phyloP scores from a whole-genome alignment of 2,329 filamentous ascomycete species.

The Talaromyces verruculosus region DNA sequence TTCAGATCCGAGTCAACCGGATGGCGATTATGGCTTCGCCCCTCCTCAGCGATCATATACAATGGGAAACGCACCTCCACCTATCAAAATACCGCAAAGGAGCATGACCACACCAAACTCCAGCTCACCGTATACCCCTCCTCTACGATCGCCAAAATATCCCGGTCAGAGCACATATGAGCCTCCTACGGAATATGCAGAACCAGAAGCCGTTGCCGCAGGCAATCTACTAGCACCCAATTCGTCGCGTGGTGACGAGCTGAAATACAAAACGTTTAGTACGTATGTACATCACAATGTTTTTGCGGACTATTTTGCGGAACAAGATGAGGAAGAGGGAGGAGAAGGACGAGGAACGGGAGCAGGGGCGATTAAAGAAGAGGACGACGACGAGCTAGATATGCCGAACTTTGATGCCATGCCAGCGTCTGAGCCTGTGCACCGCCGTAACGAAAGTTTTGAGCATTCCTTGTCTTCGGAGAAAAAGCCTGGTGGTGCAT shows the following conservation, averaged over 20 bases:
- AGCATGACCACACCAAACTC: constrained; percentile 41
- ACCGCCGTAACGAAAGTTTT: constrained; percentile 20
- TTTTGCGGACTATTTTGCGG: constrained; percentile 54
- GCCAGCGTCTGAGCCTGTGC: constrained; percentile 27
- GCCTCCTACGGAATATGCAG: constrained; percentile 24
- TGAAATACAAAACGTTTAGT: constrained; percentile 23
- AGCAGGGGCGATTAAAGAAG: constrained; percentile 39
- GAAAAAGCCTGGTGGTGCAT: constrained; percentile 29
- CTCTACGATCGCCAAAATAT: constrained; percentile 31
- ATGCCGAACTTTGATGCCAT: constrained; percentile 66
- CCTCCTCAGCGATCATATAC: constrained; percentile 30
- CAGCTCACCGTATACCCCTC: constrained; percentile 20
- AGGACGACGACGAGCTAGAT: constrained; percentile 48
- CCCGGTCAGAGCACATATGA: constrained; percentile 39
- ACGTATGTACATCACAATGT: constrained; percentile 40
- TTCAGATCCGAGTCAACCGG: background rate
- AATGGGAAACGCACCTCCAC: constrained; percentile 30
- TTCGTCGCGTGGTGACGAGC: constrained; percentile 13
- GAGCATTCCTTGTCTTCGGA: constrained; percentile 19
- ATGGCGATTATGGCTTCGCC: constrained; percentile 15
- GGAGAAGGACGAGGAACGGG: constrained; percentile 40
- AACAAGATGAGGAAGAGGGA: constrained; percentile 37
- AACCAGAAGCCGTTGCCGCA: constrained; percentile 16
- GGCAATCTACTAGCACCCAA: constrained; percentile 16
- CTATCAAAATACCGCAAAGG: constrained; percentile 34